Evolutionary conservation across 2,329 filamentous ascomycete genomes (phyloP), one percentile per base, ranked within the genome.

Genomic region (Paracoccidioides lutzii): DNA sequence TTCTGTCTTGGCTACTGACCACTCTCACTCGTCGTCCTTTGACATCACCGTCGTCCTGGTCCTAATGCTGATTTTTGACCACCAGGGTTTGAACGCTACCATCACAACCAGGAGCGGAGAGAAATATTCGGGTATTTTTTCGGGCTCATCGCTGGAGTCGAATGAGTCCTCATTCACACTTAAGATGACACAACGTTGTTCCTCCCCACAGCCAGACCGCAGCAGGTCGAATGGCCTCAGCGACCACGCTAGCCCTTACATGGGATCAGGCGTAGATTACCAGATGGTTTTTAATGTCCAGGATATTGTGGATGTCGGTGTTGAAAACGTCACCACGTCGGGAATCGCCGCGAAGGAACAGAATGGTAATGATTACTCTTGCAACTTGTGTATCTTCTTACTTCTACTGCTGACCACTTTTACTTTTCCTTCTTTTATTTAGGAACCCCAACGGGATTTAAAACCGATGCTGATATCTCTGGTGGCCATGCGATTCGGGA

Each of bases 401-500:
- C 14, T 32, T 9, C 33, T 12, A 6, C 40, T 4, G 3, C 35
- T 32, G 10, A 32, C 5, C 15, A 14, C 50, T 42, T 8, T 42
- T 38, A n/a, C 7, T 38, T 43, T 33, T 15, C 37, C 54, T 57
- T 53, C 57, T 53, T 35, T 30, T 38, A 9, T 49, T 32, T 60
- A 93, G 88, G 86, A 59, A 78, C 79, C 62, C 75, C 81, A 44
- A 73, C 79, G 56, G 80, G 77, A 30, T 96, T 97, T 73, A 84
- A 86, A 60, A 97, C 91, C 30, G 91, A 97, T 67, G 77, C 82
- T 38, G 88, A 93, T 65, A 96, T 97, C 60, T 93, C 90, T 6
- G 87, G 86, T 61, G 80, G 79, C 64, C 81, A 84, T 60, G 73
- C 78, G 48, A 78, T 81, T 51, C 82, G 81, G 57, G 88, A 95